Percentiles rank a stretch among this genome's conserved stretches.
phyloP scores from a whole-genome alignment of 495 filamentous ascomycete species.

The Trichocladium uniseriatum region DNA sequence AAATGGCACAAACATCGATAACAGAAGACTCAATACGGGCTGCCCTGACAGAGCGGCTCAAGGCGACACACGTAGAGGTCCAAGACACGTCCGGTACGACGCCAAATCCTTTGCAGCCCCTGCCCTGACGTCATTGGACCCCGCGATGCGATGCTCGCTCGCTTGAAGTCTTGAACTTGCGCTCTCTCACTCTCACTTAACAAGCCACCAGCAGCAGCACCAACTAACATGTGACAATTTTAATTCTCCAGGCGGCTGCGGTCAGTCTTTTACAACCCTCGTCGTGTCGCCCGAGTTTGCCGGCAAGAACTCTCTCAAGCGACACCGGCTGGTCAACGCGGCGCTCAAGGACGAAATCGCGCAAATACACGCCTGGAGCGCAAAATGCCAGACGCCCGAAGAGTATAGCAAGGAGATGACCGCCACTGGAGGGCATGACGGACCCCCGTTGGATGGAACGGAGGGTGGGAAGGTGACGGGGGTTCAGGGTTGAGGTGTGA shows the following conservation, averaged over 20 bases:
- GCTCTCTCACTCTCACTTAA: not conserved
- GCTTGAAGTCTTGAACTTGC: not conserved
- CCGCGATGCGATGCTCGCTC: not conserved
- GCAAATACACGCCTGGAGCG: constrained; percentile 95
- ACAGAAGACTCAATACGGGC: constrained; percentile 58
- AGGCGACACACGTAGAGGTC: constrained; percentile 80
- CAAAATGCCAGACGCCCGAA: constrained; percentile 91
- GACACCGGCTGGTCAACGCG: constrained; percentile 82
- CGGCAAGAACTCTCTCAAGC: constrained; percentile 76
- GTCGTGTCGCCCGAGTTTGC: constrained; percentile 84
- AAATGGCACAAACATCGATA: constrained; percentile 50
- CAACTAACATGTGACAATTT: constrained; percentile 2
- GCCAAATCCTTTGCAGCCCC: not conserved
- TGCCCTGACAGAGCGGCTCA: constrained; percentile 62
- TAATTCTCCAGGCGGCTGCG: constrained; percentile 70
- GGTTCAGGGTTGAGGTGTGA: constrained; percentile 22
- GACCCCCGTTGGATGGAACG: constrained; percentile 35
- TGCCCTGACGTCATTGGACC: constrained; percentile 21
- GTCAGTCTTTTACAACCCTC: constrained; percentile 85
- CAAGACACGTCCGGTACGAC: constrained; percentile 80
- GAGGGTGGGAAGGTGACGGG: constrained; percentile 34
- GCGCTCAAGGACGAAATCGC: constrained; percentile 88
- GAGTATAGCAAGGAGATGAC: constrained; percentile 72
- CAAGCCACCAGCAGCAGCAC: not conserved
- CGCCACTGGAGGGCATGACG: constrained; percentile 21